Percentiles rank a stretch among this genome's conserved stretches.
Conservation (phyloP, 257 asterid genomes). For the Solanum rostratum region DNA sequence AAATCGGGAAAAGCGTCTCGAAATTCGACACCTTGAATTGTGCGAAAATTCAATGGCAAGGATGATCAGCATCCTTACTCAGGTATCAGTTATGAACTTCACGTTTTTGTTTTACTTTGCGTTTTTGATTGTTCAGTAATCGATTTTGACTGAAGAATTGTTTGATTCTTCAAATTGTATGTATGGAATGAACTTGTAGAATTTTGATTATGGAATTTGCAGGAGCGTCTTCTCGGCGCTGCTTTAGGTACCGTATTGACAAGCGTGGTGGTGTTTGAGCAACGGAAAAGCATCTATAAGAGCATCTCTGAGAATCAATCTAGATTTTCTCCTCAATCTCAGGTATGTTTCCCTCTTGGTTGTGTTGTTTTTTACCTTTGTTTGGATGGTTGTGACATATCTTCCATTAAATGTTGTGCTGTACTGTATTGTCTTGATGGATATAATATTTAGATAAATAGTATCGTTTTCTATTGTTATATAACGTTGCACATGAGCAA, state of each 20-base stretch:
- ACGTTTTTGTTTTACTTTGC: not conserved
- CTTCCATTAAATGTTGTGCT: too few relatives aligned
- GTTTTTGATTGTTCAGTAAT: not conserved
- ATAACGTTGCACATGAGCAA: too few relatives aligned
- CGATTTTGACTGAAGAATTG: not conserved
- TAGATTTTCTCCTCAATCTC: constrained; percentile 17
- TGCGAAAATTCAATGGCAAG: not conserved
- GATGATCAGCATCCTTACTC: constrained; percentile 82
- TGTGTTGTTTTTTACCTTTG: too few relatives aligned
- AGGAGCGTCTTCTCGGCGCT: constrained; percentile 88
- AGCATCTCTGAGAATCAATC: constrained; percentile 40
- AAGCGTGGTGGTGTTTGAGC: constrained; percentile 50
- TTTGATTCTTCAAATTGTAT: not conserved
- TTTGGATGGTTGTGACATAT: too few relatives aligned
- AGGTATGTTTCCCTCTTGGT: not conserved
- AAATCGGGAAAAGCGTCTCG: not conserved
- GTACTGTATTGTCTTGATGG: too few relatives aligned
- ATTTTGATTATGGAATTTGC: not conserved
- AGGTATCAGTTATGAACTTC: constrained; percentile 19
- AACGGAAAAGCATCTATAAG: constrained; percentile 40
- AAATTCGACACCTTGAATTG: not conserved
- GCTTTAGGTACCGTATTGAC: constrained; percentile 52
- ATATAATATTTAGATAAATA: too few relatives aligned
- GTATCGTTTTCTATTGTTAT: too few relatives aligned
- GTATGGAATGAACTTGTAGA: not conserved